These are phyloP conservation scores for Ceratobasidium theobromae DNA, from an alignment of 1,284 basidiomycete genomes.

Conservation along the genomic window DNA sequence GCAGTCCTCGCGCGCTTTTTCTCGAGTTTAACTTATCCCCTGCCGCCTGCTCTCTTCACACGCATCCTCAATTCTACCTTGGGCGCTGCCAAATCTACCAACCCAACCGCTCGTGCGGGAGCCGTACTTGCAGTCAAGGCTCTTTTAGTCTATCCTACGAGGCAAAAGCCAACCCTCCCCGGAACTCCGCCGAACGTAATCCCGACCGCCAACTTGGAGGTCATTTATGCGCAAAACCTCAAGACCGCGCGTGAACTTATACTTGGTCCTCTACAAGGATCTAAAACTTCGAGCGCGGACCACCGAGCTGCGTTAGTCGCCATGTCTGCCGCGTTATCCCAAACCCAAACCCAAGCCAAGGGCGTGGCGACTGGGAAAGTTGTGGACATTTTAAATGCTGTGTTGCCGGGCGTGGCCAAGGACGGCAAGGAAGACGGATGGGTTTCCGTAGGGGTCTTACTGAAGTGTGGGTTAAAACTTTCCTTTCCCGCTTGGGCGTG, in stretches of 20 bases:
- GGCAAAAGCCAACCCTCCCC: not conserved
- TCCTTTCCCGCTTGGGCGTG: not conserved
- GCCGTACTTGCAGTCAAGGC: constrained; percentile 64
- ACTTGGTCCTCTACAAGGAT: constrained; percentile 68
- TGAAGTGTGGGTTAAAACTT: constrained; percentile 43
- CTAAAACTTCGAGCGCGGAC: constrained; percentile 84
- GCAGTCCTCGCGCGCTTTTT: constrained; percentile 61
- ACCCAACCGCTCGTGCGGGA: constrained; percentile 60
- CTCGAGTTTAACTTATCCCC: constrained; percentile 54
- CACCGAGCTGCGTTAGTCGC: constrained; percentile 81
- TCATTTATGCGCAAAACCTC: constrained; percentile 41
- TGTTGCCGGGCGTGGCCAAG: constrained; percentile 11
- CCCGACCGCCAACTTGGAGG: not conserved
- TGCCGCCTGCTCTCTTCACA: constrained; percentile 58
- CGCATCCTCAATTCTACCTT: constrained; percentile 66
- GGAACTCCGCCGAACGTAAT: not conserved
- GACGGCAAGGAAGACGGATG: constrained; percentile 63
- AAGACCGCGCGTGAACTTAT: constrained; percentile 63
- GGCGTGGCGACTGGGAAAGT: too few relatives aligned
- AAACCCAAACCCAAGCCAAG: too few relatives aligned
- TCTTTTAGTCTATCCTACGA: constrained; percentile 46
- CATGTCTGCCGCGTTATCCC: constrained; percentile 67
- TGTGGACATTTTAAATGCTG: constrained; percentile 48
- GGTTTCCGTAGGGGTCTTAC: constrained; percentile 45
- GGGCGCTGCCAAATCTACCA: constrained; percentile 77